Conservation (phyloP, 2,329 filamentous ascomycete species). For the Arachnopeziza araneosa region DNA sequence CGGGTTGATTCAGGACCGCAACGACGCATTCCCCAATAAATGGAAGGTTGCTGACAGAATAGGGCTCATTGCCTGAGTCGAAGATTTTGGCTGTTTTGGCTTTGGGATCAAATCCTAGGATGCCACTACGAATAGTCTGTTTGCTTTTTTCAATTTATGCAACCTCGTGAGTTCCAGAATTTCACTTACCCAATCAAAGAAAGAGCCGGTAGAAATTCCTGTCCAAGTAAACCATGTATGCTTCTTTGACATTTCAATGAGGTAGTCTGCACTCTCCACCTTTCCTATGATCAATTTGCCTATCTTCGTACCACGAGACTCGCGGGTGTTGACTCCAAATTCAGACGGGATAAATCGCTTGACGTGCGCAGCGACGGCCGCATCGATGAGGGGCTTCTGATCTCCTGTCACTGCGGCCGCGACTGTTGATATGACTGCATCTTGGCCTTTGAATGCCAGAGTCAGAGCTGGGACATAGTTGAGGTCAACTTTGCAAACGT, state of each 20-base stretch:
- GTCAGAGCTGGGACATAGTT: no score
- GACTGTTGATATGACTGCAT: conserved; percentile 14
- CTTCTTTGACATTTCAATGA: conserved; percentile 27
- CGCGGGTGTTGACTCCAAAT: conserved; percentile 36
- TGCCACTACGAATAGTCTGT: neutral
- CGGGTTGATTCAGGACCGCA: conserved; percentile 29
- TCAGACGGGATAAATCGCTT: conserved; percentile 55
- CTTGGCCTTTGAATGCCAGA: conserved; percentile 26
- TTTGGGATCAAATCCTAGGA: conserved; percentile 31
- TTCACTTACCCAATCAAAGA: conserved; percentile 12
- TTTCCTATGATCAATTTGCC: neutral
- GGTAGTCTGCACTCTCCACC: conserved; percentile 29
- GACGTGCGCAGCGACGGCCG: conserved; percentile 50
- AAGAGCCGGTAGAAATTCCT: conserved; percentile 26
- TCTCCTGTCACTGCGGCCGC: neutral
- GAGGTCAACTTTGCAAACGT: conserved; percentile 33
- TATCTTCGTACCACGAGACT: neutral
- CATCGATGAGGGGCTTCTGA: conserved; percentile 42
- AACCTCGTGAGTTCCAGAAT: neutral
- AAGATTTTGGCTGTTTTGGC: conserved; percentile 28
- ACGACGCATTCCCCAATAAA: conserved; percentile 31
- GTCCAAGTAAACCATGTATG: conserved; percentile 33
- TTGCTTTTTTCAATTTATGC: conserved; percentile 2
- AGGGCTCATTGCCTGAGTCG: conserved; percentile 25
- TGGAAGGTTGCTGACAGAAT: conserved; percentile 12